Evolutionary conservation across 2,329 filamentous ascomycete genomes (phyloP).

Genomic region (Verticillium albo-atrum): DNA sequence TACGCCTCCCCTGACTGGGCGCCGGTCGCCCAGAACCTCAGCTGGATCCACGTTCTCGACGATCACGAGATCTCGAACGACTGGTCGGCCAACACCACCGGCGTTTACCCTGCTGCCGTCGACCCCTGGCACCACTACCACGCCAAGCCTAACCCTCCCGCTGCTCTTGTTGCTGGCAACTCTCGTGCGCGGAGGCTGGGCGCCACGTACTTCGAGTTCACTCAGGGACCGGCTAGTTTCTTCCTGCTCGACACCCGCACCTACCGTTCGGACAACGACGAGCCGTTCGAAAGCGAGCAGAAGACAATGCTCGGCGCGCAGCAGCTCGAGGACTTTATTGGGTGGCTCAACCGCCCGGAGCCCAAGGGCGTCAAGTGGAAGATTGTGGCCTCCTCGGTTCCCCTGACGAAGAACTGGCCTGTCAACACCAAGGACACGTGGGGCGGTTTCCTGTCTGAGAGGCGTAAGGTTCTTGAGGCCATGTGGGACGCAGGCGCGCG

Average conservation of each 20-base stretch:
- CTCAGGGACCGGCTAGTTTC: constrained; percentile 85
- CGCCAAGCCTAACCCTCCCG: constrained; percentile 75
- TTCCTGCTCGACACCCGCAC: constrained; percentile 92
- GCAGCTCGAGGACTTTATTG: constrained; percentile 75
- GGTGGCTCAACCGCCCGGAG: constrained; percentile 69
- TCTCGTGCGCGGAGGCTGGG: constrained; percentile 35
- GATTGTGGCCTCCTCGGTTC: constrained; percentile 82
- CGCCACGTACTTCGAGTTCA: constrained; percentile 84
- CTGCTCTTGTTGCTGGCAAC: constrained; percentile 45
- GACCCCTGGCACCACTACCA: constrained; percentile 90
- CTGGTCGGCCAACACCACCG: constrained; percentile 78
- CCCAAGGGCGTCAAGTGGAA: constrained; percentile 86
- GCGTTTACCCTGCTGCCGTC: constrained; percentile 72
- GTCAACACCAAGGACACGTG: constrained; percentile 87
- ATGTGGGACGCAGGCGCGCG: constrained; percentile 85
- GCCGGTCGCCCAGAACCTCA: constrained; percentile 69
- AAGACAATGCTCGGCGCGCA: constrained; percentile 85
- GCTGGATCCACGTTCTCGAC: constrained; percentile 95
- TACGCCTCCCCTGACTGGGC: constrained; percentile 94
- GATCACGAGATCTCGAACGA: constrained; percentile 97
- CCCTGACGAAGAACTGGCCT: constrained; percentile 97
- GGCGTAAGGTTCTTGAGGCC: constrained; percentile 73
- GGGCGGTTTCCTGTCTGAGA: constrained; percentile 85
- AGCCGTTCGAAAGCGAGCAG: constrained; percentile 53
- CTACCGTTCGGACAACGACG: constrained; percentile 68